These are phyloP conservation scores for Aspergillus luchuensis DNA, from an alignment of 2,329 filamentous ascomycete genomes.

Conservation along the genomic window DNA sequence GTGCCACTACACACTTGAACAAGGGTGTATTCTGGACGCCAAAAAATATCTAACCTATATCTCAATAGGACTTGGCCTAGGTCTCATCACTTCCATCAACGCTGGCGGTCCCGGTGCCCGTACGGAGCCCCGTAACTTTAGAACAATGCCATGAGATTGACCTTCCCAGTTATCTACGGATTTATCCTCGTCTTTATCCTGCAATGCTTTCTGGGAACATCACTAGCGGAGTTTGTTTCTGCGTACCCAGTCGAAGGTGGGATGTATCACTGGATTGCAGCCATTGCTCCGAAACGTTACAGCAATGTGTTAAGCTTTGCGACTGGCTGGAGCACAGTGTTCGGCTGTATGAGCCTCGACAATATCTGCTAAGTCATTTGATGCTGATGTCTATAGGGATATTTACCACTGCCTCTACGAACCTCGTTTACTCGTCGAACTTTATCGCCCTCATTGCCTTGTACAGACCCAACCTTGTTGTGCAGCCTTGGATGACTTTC, in stretches of 20 bases:
- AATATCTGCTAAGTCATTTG: not conserved
- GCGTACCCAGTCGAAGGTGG: constrained; percentile 53
- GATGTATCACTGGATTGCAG: constrained; percentile 57
- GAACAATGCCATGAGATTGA: constrained; percentile 16
- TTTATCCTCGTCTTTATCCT: constrained; percentile 53
- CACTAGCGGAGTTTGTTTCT: constrained; percentile 52
- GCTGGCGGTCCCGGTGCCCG: constrained; percentile 51
- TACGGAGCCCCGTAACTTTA: constrained; percentile 14
- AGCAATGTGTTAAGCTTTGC: constrained; percentile 48
- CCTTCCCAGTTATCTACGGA: constrained; percentile 51
- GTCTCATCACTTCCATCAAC: constrained; percentile 51
- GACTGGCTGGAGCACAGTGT: constrained; percentile 50
- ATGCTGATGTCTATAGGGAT: constrained; percentile 39
- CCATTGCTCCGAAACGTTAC: constrained; percentile 45
- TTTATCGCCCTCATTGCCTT: constrained; percentile 48
- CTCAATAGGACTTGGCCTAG: constrained; percentile 41
- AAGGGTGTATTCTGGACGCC: too few species aligned
- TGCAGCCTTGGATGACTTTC: constrained; percentile 54
- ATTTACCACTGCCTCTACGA: constrained; percentile 50
- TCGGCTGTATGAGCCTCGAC: constrained; percentile 34
- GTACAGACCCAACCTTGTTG: constrained; percentile 43
- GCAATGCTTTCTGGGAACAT: constrained; percentile 50
- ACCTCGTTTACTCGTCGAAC: constrained; percentile 48
- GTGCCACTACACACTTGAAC: not conserved
- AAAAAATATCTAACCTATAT: not conserved